These are phyloP conservation scores for Amanita subjunquillea DNA, from an alignment of 768 basidiomycete species.

Conservation along the genomic window DNA sequence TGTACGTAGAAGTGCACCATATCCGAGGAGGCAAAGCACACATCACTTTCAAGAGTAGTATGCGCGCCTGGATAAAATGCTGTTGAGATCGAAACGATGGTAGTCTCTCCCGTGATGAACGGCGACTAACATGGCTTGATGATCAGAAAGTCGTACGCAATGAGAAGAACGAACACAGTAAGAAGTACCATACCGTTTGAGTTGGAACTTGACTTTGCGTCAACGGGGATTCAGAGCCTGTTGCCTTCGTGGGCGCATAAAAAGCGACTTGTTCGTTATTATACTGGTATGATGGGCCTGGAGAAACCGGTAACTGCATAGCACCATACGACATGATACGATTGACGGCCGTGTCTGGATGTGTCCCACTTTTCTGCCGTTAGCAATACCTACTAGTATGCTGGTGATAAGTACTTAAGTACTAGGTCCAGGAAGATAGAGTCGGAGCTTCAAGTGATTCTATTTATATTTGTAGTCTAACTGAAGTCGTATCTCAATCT, in stretches of 20 bases:
- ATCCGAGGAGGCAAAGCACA: conserved; percentile 9
- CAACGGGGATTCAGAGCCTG: too few relatives aligned
- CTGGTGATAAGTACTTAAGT: too few relatives aligned
- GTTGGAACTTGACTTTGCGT: not conserved
- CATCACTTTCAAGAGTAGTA: conserved; percentile 1
- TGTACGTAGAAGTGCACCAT: conserved; percentile 9
- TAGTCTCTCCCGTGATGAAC: not conserved
- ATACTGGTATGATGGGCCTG: not conserved
- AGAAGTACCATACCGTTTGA: not conserved
- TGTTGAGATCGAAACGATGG: conserved; percentile 8
- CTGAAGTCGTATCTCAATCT: too few relatives aligned
- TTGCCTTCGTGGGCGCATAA: not conserved
- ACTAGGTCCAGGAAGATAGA: too few relatives aligned
- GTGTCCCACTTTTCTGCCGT: not conserved
- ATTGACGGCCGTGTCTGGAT: not conserved
- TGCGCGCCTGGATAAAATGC: conserved; percentile 6
- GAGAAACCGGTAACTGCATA: not conserved
- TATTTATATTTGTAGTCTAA: too few relatives aligned
- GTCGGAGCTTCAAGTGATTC: too few relatives aligned
- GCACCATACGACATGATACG: not conserved
- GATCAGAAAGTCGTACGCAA: too few relatives aligned
- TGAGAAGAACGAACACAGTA: not conserved
- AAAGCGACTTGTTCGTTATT: not conserved
- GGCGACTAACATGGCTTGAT: not conserved
- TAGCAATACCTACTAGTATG: not conserved